phyloP scores from a whole-genome alignment of 1,284 basidiomycete species.

The Blastosporella zonata region DNA sequence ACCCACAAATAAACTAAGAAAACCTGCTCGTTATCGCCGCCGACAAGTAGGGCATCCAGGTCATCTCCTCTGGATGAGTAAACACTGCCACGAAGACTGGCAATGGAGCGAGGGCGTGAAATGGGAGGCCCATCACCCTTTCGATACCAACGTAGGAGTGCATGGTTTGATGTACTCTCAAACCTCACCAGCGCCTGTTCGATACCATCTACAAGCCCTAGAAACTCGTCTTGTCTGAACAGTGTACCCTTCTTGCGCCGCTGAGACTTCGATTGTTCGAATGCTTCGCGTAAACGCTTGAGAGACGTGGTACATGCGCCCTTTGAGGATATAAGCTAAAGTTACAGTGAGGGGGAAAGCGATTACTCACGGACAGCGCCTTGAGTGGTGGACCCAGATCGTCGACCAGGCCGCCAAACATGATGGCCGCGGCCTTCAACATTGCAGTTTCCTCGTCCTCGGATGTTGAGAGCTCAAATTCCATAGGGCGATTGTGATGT shows the following conservation, averaged over 20 bases:
- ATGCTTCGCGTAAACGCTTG: conserved; percentile 60
- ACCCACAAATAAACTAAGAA: conserved; percentile 90
- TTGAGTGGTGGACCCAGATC: conserved; percentile 79
- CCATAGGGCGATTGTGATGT: conserved; percentile 20
- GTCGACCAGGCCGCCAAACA: conserved; percentile 83
- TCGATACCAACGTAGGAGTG: conserved; percentile 74
- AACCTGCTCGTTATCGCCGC: conserved; percentile 58
- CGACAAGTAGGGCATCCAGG: conserved; percentile 30
- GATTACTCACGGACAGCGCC: conserved; percentile 63
- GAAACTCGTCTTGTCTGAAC: conserved; percentile 54
- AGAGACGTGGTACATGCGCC: conserved; percentile 58
- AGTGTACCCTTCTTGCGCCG: conserved; percentile 26
- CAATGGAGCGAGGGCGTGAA: conserved; percentile 24
- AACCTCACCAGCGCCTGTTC: conserved; percentile 71
- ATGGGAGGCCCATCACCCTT: conserved; percentile 41
- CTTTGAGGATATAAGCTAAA: conserved; percentile 32
- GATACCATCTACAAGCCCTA: conserved; percentile 61
- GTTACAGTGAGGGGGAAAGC: not conserved
- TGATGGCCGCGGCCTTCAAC: conserved; percentile 64
- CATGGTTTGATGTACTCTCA: conserved; percentile 79
- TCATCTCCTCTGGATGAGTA: conserved; percentile 33
- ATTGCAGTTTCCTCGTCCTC: conserved; percentile 56
- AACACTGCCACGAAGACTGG: conserved; percentile 26
- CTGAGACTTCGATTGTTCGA: conserved; percentile 41
- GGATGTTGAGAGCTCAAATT: conserved; percentile 18